phyloP scores from a whole-genome alignment of 805 yeast species.

The Candida nonsorbophila region DNA sequence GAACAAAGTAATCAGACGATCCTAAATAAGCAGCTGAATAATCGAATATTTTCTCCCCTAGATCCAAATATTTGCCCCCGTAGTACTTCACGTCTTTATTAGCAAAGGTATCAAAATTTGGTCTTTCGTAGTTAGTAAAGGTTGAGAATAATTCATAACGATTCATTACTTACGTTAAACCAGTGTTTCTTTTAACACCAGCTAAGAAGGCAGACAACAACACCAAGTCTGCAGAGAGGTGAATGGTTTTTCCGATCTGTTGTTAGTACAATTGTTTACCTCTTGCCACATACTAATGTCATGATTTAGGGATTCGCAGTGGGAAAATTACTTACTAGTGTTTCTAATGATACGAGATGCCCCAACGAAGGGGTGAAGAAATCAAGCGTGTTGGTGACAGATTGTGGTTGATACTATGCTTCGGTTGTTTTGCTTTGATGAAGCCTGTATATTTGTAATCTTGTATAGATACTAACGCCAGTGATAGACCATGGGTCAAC shows the following conservation, averaged over 20 bases:
- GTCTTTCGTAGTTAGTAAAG: conserved; percentile 10
- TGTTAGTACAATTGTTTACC: not conserved
- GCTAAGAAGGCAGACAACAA: conserved; percentile 64
- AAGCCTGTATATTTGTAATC: no score
- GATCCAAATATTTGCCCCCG: conserved; percentile 61
- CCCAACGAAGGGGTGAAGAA: no score
- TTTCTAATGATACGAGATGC: no score
- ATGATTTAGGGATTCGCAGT: no score
- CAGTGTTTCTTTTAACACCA: conserved; percentile 69
- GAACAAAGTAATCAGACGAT: conserved; percentile 67
- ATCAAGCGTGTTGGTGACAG: no score
- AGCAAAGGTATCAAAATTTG: conserved; percentile 44
- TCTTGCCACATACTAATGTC: no score
- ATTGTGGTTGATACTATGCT: no score
- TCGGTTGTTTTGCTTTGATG: no score
- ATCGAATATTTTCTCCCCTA: conserved; percentile 85
- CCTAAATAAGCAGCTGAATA: conserved; percentile 64
- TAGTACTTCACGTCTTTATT: conserved; percentile 44
- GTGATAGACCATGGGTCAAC: no score
- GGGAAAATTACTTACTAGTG: no score
- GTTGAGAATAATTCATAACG: not conserved
- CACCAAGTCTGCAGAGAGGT: conserved; percentile 53
- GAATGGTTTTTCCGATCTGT: conserved; percentile 49
- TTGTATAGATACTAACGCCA: no score
- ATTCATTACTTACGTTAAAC: conserved; percentile 32